phyloP scores from a whole-genome alignment of 805 yeast genomes.

The Ogataea minuta region DNA sequence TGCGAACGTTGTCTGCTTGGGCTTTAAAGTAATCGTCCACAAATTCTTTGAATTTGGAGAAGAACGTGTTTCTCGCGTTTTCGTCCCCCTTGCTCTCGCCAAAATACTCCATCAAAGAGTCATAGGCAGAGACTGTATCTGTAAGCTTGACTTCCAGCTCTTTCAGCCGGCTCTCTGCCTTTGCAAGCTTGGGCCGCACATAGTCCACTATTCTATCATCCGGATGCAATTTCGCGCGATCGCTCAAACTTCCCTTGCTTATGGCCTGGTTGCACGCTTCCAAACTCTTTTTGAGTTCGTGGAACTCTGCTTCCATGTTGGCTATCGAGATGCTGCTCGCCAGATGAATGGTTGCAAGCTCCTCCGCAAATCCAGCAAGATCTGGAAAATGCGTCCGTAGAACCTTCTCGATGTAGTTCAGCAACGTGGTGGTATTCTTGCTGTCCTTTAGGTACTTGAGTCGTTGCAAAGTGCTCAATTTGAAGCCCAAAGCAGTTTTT shows the following conservation, averaged over 20 bases:
- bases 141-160: constrained; percentile 49
- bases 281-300: constrained; percentile 50
- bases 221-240: constrained; percentile 62
- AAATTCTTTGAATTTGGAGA: constrained; percentile 60
- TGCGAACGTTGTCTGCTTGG: constrained; percentile 59
- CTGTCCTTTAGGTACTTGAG: constrained; percentile 70
- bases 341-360: constrained; percentile 49
- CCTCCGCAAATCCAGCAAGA: constrained; percentile 57
- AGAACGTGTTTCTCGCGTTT: constrained; percentile 56
- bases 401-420: constrained; percentile 72
- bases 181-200: constrained; percentile 39
- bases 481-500: constrained; percentile 69
- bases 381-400: constrained; percentile 67
- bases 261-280: constrained; percentile 52
- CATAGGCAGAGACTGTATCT: constrained; percentile 50
- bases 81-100: constrained; percentile 64
- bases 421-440: constrained; percentile 64
- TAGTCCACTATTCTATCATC: constrained; percentile 57
- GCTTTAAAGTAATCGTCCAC: constrained; percentile 60
- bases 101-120: constrained; percentile 61
- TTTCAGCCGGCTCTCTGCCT: constrained; percentile 43
- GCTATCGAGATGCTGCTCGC: constrained; percentile 64
- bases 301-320: constrained; percentile 57
- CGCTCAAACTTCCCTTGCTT: constrained; percentile 64
- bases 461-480: constrained; percentile 64